Evolutionary conservation across 2,329 filamentous ascomycete genomes (phyloP).

Genomic region (Monilinia polystroma): DNA sequence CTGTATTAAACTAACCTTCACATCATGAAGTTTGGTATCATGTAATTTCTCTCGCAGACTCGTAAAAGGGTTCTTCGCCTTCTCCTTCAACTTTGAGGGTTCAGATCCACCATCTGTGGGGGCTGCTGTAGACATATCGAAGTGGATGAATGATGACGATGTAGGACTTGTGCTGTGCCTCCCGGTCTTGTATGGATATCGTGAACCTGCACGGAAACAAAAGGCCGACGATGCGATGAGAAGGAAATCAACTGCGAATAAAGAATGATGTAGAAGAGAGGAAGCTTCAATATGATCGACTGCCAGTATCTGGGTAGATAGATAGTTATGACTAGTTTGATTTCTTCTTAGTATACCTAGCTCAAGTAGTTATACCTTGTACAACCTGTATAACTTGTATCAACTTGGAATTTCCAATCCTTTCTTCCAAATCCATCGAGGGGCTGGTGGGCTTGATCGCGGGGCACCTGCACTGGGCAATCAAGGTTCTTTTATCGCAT

Average conservation of each 20-base stretch:
- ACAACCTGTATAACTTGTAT: no score
- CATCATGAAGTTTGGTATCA: conserved; percentile 54
- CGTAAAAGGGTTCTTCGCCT: conserved; percentile 51
- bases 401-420: no score
- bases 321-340: no score
- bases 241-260: neutral
- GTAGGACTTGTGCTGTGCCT: neutral
- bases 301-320: no score
- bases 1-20: conserved; percentile 57
- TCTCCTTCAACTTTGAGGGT: conserved; percentile 41
- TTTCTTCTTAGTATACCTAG: no score
- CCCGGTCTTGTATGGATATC: neutral
- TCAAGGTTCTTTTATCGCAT: neutral
- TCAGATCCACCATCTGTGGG: conserved; percentile 37
- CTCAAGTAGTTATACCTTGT: no score
- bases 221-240: neutral
- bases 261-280: neutral
- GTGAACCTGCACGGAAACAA: neutral
- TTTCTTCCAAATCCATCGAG: neutral
- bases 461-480: neutral
- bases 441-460: neutral
- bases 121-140: conserved; percentile 34
- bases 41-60: conserved; percentile 53
- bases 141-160: neutral
- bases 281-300: neutral